Evolutionary conservation across 2,329 filamentous ascomycete genomes (phyloP), one percentile per base, ranked within the genome.

Genomic region (Fusarium stilboides): DNA sequence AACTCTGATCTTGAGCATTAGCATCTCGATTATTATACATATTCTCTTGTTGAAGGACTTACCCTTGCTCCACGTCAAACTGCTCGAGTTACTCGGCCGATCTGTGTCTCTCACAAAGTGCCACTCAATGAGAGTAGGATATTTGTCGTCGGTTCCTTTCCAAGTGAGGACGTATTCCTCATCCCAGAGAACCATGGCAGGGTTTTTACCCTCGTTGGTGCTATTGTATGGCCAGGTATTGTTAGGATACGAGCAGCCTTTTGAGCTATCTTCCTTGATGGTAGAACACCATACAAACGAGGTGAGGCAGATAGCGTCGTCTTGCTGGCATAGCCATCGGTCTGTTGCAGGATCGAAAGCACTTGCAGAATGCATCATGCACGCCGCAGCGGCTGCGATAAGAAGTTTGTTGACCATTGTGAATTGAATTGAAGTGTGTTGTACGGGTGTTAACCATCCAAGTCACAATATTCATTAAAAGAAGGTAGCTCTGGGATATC

Each of bases 201-300:
- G 59, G 44, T 64, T 69, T 15, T 50, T 54, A 13, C 40, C 52
- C 17, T 49, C 39, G 17, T 55, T 43, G 12, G 46, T 46, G 20
- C 49, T 57, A 34, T 56, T 50, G 19, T 52, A 39, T 3, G 59
- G 56, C 34, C 61, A 65, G 6, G 56, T 61, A 3, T 57, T 53
- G 7, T 61, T 28, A 1, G 65, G 68, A 14, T 67, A 65, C 4
- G 54, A 53, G 39, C 62, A 65, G 3, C 57, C 62, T 40, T 54
- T 57, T 3, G 54, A 44, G 9, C 45, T 44, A 40, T 72, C 65
- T 17, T 71, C 65, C 5, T 44, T 57, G 14, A 47, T 65, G 28
- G 56, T 57, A 13, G 69, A 60, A 36, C 62, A 71, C 68, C 65
- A 71, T n/a, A 56, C 52, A 42, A 71, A 69, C 6, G 69, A 69